Base-by-base conservation (phyloP, 1,284 basidiomycete species). In the Tilletia horrida region DNA sequence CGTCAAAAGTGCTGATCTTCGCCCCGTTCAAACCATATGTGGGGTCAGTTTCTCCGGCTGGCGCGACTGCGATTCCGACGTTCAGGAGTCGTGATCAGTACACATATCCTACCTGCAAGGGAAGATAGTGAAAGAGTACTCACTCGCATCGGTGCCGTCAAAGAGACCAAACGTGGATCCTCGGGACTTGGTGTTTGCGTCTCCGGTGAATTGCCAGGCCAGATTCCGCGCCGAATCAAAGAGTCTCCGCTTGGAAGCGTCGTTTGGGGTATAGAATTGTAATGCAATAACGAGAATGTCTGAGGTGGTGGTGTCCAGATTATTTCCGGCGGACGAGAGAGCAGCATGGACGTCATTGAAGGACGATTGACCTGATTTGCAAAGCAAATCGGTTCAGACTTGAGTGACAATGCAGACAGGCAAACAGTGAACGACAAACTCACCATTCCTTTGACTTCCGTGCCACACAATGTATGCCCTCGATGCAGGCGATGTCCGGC, bases 381-480 rank as follows among this genome's bases (percentile, higher is more conserved):
- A 11, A 40, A 40, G 35, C 35, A 11, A 40, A 40, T n/a, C n/a
- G n/a, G n/a, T n/a, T n/a, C n/a, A n/a, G 35, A 40, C 6, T 40
- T 40, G 35, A 40, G 35, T 11, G 11, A 40, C 35, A 40, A 11
- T 40, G 35, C 11, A 40, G 35, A 40, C 11, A 40, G 35, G 4
- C 45, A 48, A 23, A 48, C 45, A 23, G 9, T 44, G 8, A 18
- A 8, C 18, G 8, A 48, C 7, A 8, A 1, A 48, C 50, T 21
- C 11, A 52, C 50, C 50, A 25, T 52, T 52, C 25, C 50, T n/a
- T 52, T 52, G 50, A 14, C 50, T 52, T 52, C 50, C 50, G 50
- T 52, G 50, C 50, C 50, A 52, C 14, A 52, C 50, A 8, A 52
- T 14, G 50, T 25, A 52, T 25, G 50, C 50, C 50, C 27, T 21